Base-by-base conservation (phyloP, 257 asterid species). In the Euphrasia confusa region DNA sequence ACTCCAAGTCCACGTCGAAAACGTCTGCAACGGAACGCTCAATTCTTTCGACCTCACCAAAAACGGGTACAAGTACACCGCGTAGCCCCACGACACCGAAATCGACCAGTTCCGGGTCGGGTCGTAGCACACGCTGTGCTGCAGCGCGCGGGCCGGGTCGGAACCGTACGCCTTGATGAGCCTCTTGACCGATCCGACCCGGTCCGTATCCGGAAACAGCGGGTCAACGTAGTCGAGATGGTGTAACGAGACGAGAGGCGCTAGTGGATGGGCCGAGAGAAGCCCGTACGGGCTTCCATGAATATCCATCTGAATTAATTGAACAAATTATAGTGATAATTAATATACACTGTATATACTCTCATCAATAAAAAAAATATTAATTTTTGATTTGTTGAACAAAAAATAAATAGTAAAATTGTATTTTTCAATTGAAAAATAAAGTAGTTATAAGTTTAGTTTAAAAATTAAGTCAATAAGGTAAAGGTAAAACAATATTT, bases 201-300 rank as follows among this genome's bases (percentile, higher is more conserved):
- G 85, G 18, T n/a, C 73, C 15, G 9, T 33, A 1, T 66, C 71
- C 0, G 89, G 89, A 32, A 83, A 87, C n/a, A 90, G 2, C 0
- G 96, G 81, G 7, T 78, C 79, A 49, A 90, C 75, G 63, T 77
- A 75, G 75, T 81, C 95, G 11, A 90, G 76, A 72, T 90, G 96
- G 80, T 90, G 97, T 0, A 90, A 74, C 0, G 96, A 81, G 58
- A 90, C 82, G 1, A 90, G 61, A 0, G 97, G 97, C 10, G 95
- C 84, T 45, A 87, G n/a, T 10, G 97, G 93, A 53, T 91, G 98
- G 4, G 94, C 90, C 4, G 96, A 77, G 30, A 88, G 93, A 58
- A 90, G n/a, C 6, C 98, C 96, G 4, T 72, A 81, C 4, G 87
- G 85, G 61, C 75, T 77, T 32, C 94, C 94, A 5, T 87, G 70